Base-by-base conservation (phyloP, 106 monocot species). In the Dendrobium chrysotoxum region DNA sequence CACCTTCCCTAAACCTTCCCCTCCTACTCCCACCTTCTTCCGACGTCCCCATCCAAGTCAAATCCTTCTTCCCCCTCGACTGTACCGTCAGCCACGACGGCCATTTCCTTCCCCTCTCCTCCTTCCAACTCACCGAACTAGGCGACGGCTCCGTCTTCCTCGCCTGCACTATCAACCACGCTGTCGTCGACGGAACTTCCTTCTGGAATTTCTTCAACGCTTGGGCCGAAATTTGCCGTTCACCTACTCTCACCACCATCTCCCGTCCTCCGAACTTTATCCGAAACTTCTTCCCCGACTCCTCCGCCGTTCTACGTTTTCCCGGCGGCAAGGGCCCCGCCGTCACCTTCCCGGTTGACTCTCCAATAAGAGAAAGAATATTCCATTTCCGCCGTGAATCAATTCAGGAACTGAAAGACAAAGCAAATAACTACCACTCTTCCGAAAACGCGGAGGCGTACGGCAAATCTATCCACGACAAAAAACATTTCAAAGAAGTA, bases 131-230 rank as follows among this genome's bases (percentile, higher is more conserved):
- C 55, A 87, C 86, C 26, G 85, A 85, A 61, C 85, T 88, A 46
- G 54, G 76, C 28, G 89, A 88, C 50, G 87, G 85, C 23, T 46
- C 86, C 53, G 15, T 92, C 65, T 89, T 88, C 83, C 8, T 89
- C 39, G 89, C 81, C 45, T 81, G 79, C 85, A 21, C 83, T 67
- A 80, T 84, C 78, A 84, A 89, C 87, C 92, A 89, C 68, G 89
- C 92, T 25, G 75, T 85, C 44, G 78, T 82, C 28, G 89, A 92
- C 40, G 92, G 92, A 9, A 87, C 87, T 31, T 92, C 89, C 40
- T 93, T 93, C 85, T 96, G 96, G 96, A 87, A 92, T 78, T 96
- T 96, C 87, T 87, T 96, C 82, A 96, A 93, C 57, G 55, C 87
- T 1, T 96, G 96, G 96, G 91, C 93, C 11, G 87, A 90, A 58